These are phyloP conservation scores for Musa itinerans DNA, from an alignment of 176 grass and related monocot species.

Conservation along the genomic window DNA sequence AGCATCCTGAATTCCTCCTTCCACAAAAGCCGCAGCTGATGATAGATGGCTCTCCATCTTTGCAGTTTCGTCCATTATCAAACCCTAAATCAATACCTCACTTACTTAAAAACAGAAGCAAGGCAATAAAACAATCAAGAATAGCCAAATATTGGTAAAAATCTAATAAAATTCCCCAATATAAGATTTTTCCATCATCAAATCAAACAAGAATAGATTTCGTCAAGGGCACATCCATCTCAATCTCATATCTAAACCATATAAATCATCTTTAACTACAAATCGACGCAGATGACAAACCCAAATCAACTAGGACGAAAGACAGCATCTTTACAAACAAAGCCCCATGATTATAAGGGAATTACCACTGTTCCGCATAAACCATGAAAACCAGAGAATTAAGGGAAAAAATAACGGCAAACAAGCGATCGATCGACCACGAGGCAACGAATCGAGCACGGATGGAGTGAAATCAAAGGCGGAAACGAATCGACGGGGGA, in stretches of 20 bases:
- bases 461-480: not conserved
- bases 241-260: not conserved
- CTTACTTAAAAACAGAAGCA: not conserved
- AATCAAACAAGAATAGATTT: not conserved
- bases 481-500: not conserved
- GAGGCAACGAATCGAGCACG: not conserved
- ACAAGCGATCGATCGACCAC: not conserved
- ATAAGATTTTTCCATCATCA: not conserved
- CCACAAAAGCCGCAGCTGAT: conserved; percentile 78
- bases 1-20: conserved; percentile 87
- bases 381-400: too few relatives aligned
- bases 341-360: not conserved
- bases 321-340: not conserved
- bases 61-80: conserved; percentile 28
- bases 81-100: not conserved
- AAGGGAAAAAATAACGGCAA: not conserved
- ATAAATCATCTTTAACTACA: not conserved
- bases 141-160: not conserved
- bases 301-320: not conserved
- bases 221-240: not conserved
- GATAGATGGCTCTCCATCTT: conserved; percentile 61
- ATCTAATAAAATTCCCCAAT: not conserved
- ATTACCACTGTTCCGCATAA: too few relatives aligned
- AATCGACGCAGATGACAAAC: not conserved
- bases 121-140: not conserved